phyloP scores from a whole-genome alignment of 2,329 filamentous ascomycete species.

The Colletotrichum higginsianum region DNA sequence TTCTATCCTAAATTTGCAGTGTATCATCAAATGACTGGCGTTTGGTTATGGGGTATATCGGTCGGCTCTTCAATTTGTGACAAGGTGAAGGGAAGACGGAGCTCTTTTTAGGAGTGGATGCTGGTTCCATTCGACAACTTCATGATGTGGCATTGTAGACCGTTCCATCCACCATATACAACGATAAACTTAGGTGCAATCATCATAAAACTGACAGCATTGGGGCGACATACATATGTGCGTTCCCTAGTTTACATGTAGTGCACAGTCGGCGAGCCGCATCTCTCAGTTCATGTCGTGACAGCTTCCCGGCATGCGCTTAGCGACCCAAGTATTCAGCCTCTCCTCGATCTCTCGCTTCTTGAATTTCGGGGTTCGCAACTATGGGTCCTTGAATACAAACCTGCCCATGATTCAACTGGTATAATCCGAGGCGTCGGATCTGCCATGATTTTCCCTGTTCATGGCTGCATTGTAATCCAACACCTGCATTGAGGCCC shows the following conservation, averaged over 20 bases:
- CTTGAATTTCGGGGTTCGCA: constrained; percentile 45
- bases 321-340: constrained; percentile 51
- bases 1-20: not conserved
- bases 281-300: constrained; percentile 59
- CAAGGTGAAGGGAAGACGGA: not conserved
- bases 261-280: constrained; percentile 73
- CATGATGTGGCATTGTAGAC: constrained; percentile 45
- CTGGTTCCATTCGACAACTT: constrained; percentile 21
- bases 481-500: constrained; percentile 70
- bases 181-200: constrained; percentile 10
- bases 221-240: constrained; percentile 3
- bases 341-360: constrained; percentile 51
- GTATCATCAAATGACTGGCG: constrained; percentile 30
- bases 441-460: constrained; percentile 31
- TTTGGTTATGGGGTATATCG: constrained; percentile 13
- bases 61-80: not conserved
- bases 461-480: constrained; percentile 61
- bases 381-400: constrained; percentile 39
- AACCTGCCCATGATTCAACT: constrained; percentile 57
- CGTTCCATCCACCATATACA: constrained; percentile 25
- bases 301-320: constrained; percentile 49
- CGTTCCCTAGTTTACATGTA: constrained; percentile 61
- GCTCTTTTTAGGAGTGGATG: constrained; percentile 1
- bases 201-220: not conserved
- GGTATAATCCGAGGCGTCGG: constrained; percentile 41